Evolutionary conservation across 352 stramenopile genomes (phyloP).

Genomic region (Aphanomyces cochlioides): DNA sequence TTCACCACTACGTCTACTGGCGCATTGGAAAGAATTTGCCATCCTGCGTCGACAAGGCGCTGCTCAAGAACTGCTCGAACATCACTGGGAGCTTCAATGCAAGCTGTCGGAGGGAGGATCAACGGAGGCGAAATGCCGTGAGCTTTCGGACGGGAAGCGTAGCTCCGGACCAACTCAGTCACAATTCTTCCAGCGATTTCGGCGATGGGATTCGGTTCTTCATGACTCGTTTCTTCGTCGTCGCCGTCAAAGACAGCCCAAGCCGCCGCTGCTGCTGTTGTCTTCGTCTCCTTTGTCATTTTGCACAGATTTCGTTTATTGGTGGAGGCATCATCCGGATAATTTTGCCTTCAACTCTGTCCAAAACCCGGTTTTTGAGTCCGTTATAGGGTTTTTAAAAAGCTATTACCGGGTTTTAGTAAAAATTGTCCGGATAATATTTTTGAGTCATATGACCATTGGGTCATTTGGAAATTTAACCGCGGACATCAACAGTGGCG

Average conservation of each 20-base stretch:
- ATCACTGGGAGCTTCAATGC: neutral
- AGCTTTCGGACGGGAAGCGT: neutral
- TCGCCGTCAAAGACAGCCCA: conserved; percentile 19
- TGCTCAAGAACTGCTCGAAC: neutral
- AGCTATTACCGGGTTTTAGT: too few species aligned
- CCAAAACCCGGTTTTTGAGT: too few species aligned
- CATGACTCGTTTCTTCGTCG: conserved; percentile 1
- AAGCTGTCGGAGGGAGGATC: neutral
- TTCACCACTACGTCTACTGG: conserved; percentile 7
- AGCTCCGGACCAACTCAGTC: conserved; percentile 2
- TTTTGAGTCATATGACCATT: neutral
- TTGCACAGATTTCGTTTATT: neutral
- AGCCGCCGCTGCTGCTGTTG: neutral
- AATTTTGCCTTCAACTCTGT: neutral
- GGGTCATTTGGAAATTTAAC: conserved; percentile 16
- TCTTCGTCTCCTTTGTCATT: neutral
- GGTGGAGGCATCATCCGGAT: neutral
- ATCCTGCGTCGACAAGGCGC: conserved; percentile 18
- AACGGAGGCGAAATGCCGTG: neutral
- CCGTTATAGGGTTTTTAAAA: too few species aligned
- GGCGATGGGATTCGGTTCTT: neutral
- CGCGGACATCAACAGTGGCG: conserved; percentile 11
- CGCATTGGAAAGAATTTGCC: neutral
- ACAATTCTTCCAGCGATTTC: conserved; percentile 4
- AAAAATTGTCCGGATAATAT: too few species aligned